Evolutionary conservation across 192 early-diverging fungal species (phyloP), one percentile per base, ranked within the genome.

Genomic region (Podila clonocystis): DNA sequence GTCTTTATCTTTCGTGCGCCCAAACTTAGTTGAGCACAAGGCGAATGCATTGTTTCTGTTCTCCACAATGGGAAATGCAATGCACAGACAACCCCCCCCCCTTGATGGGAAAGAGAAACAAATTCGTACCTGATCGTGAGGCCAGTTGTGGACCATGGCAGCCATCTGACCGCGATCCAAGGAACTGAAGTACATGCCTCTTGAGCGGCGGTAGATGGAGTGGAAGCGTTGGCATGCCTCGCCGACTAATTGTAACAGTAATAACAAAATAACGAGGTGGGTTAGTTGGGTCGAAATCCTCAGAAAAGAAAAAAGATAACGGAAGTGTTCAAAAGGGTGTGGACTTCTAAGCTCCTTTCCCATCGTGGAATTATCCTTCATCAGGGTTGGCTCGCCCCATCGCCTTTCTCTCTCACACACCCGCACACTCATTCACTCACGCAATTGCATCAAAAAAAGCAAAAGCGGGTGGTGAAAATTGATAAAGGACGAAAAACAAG

Each of bases 81-180:
- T 45, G 41, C 41, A 45, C 41, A 45, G 2, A 45, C 41, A 45
- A 2, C 15, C 41, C 3, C 4, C 15, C 41, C 3, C 4, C 13
- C 3, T 45, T 2, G 24, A 55, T 55, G n/a, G 26, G 36, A 58
- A 28, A 13, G 12, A 7, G 12, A 5, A 41, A 50, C 33, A 45
- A 19, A 26, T 36, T 20, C 61, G 67, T 61, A 88, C 87, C 75
- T 88, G 85, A 72, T 88, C 87, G 45, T 88, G 87, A 49, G 87
- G 87, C 87, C 87, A 88, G 67, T 88, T 88, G 49, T 86, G 82
- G 22, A 86, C 82, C 87, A 88, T 88, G 26, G 87, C 85, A 48
- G 87, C 85, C 87, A 88, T 88, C 49, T 73, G 58, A 41, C 87
- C 87, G 62, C 84, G 80, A 58, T 88, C 87, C 41, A 85, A 76